Evolutionary conservation across 768 basidiomycete species (phyloP), one percentile per base, ranked within the genome.

Genomic region (Tulasnella sp.): DNA sequence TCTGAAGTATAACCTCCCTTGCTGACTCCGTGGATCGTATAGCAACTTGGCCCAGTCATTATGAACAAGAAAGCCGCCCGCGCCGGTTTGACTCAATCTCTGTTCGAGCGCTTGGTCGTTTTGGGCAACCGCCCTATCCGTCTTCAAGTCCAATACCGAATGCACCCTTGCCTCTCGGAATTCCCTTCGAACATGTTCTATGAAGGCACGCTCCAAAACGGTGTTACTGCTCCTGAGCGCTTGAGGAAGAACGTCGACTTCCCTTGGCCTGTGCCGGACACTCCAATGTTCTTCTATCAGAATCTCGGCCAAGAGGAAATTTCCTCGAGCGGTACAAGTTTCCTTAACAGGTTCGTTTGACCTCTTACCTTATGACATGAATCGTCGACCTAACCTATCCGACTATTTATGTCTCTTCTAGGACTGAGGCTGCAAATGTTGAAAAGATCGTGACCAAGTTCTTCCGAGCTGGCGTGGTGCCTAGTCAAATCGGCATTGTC

Each of bases 141-240:
- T 74, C 89, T 99, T 37, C 97, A 99, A 84, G 97, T 99, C 37
- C 97, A 99, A 84, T 99, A 99, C 82, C 96, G 97, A 83, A 99
- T 99, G 97, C 97, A 99, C 82, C 97, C 97, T 9, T 99, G 97
- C 83, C 86, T 99, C 73, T 99, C 97, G 64, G 96, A 99, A 84
- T 99, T 99, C 86, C 97, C 97, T 2, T 97, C 95, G 77, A 99
- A 99, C 84, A 99, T 99, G 97, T 99, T 99, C 86, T 99, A 99
- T 83, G 97, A 99, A 82, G 97, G 97, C 31, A 97, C 97, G 0
- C 84, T 99, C 36, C 97, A 99, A 84, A 99, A 99, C 82, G 97
- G 97, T 82, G 97, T 99, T 74, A 99, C 97, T 14, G 97, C 97
- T 19, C 97, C 97, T 4, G 97, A 99, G 83, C 89, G 97, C 52